Conservation (phyloP, 495 filamentous ascomycete genomes). For the Podospora australis region DNA sequence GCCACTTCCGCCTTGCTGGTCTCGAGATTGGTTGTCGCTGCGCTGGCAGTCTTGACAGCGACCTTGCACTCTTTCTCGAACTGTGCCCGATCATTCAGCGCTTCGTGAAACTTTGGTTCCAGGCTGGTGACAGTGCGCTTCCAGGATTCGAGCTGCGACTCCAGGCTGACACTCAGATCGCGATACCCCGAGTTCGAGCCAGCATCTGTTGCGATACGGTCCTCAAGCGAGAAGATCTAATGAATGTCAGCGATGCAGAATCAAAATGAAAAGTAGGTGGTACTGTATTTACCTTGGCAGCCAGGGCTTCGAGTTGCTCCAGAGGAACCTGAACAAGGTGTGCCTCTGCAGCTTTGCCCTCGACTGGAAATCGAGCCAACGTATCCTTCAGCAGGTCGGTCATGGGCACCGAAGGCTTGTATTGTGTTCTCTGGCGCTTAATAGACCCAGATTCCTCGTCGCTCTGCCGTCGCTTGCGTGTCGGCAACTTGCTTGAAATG, state of each 20-base stretch:
- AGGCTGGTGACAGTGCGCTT: constrained; percentile 20
- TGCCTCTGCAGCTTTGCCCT: not conserved
- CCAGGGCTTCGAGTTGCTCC: constrained; percentile 30
- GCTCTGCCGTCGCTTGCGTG: constrained; percentile 30
- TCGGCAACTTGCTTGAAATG: constrained; percentile 11
- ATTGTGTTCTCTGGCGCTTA: constrained; percentile 17
- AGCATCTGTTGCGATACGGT: constrained; percentile 18
- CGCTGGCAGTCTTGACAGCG: constrained; percentile 17
- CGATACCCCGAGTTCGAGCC: constrained; percentile 20
- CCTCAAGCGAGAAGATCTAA: constrained; percentile 29
- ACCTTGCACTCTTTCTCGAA: constrained; percentile 30
- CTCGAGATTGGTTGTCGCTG: constrained; percentile 25
- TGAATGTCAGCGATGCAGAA: not conserved
- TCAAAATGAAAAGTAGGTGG: no score
- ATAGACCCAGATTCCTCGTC: not conserved
- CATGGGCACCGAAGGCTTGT: constrained; percentile 11
- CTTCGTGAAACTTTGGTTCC: constrained; percentile 28
- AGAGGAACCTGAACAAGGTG: constrained; percentile 24
- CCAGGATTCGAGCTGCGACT: constrained; percentile 26
- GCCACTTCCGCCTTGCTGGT: constrained; percentile 36
- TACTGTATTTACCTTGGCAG: constrained; percentile 25
- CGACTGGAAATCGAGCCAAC: constrained; percentile 6
- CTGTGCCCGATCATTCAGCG: constrained; percentile 31
- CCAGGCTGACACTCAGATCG: constrained; percentile 22
- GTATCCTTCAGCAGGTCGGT: constrained; percentile 23